phyloP scores from a whole-genome alignment of 345 rosid genomes.

The Populus ilicifolia region DNA sequence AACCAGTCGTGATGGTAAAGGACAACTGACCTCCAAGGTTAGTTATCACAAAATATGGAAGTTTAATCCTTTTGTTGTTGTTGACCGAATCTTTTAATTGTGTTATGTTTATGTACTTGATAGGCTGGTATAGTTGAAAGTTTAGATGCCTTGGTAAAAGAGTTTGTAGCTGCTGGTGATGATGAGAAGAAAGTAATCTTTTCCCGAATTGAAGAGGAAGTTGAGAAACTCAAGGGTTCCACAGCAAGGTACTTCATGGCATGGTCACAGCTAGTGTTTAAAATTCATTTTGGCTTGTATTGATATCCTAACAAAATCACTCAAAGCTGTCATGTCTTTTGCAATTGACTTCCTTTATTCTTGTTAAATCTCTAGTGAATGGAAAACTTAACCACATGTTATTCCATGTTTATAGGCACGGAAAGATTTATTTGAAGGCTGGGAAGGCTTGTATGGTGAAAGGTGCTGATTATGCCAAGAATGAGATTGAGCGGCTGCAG shows the following conservation, averaged over 20 bases:
- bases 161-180: conserved; percentile 63
- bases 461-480: conserved; percentile 72
- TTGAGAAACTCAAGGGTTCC: conserved; percentile 64
- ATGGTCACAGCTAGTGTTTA: not conserved
- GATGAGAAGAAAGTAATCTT: conserved; percentile 71
- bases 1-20: conserved; percentile 82
- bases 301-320: not conserved
- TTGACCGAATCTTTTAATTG: not conserved
- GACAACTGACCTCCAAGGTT: conserved; percentile 78
- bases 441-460: conserved; percentile 71
- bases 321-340: not conserved
- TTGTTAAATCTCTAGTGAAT: not conserved
- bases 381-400: not conserved
- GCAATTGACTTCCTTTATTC: not conserved
- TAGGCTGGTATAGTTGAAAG: conserved; percentile 89
- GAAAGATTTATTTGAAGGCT: conserved; percentile 71
- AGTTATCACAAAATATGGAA: conserved; percentile 3
- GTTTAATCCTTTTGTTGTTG: not conserved
- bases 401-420: conserved; percentile 43
- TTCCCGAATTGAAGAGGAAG: conserved; percentile 71
- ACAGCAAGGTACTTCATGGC: conserved; percentile 43
- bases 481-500: conserved; percentile 72
- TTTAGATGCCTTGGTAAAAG: conserved; percentile 76
- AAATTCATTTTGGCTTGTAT: not conserved
- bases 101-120: not conserved